Base-by-base conservation (phyloP, 2,329 filamentous ascomycete species). In the Aspergillus tanneri region DNA sequence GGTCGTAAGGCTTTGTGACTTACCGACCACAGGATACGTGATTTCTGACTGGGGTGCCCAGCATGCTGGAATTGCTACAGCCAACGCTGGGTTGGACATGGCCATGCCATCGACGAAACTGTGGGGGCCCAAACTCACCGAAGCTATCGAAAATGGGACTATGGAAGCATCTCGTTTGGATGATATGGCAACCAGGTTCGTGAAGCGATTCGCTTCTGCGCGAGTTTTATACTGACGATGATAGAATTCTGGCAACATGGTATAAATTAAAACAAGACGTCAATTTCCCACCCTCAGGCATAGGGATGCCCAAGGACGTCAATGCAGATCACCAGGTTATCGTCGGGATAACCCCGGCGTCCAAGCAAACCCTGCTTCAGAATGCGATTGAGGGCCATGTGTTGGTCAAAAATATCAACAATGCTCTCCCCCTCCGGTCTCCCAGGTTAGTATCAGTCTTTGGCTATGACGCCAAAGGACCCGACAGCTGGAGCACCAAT, bases 31-130 rank as follows among this genome's bases (percentile, higher is more conserved):
- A 65, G 88, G 88, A 0, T 90, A 89, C 59, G 80, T 92, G 43
- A 83, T 89, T 77, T 83, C 81, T 12, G 89, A 95, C 64, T 93
- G 88, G 87, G 74, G 78, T 56, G 88, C 86, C 4, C 85, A 90
- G 59, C 86, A 92, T 61, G 75, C 81, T 3, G 61, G 61, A 1
- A 58, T 60, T 10, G 58, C 54, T 2, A 32, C 37, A 5, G 57
- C 59, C 0, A 59, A 59, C 41, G 62, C 62, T 11, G 62, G 62
- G 0, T 39, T 64, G 12, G 62, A 64, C 21, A 55, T 65, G 48
- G 54, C 54, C 1, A 61, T 63, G 58, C 62, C 61, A 1, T 30
- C 19, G 1, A 49, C 51, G 2, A 14, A 41, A 0, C 43, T 45
- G 2, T 65, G 61, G 61, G 48, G 44, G 0, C 41, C 44, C 0